Percentiles rank a stretch among this genome's conserved stretches.
phyloP scores from a whole-genome alignment of 1,139 yeast genomes.

The Candida mesenterica region DNA sequence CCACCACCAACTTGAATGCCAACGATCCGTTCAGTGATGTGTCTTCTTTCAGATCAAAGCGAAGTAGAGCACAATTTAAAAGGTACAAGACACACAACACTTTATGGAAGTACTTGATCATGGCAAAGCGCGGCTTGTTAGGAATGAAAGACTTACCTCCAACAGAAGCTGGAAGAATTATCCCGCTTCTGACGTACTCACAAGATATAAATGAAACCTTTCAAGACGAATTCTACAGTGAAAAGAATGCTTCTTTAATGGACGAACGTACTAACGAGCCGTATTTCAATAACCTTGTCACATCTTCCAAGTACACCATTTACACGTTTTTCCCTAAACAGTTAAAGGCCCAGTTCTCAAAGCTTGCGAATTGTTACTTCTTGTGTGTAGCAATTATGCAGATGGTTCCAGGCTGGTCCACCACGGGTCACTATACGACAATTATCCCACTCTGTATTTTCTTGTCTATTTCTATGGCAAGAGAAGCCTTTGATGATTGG shows the following conservation, averaged over 20 bases:
- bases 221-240: constrained; percentile 29
- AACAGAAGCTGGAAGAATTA: constrained; percentile 67
- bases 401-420: constrained; percentile 96
- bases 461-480: constrained; percentile 83
- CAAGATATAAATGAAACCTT: constrained; percentile 27
- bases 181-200: constrained; percentile 59
- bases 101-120: constrained; percentile 17
- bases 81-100: constrained; percentile 15
- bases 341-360: constrained; percentile 84
- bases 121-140: constrained; percentile 33
- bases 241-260: constrained; percentile 31
- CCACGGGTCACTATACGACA: constrained; percentile 95
- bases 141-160: constrained; percentile 48
- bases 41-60: constrained; percentile 21
- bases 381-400: constrained; percentile 87
- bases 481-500: constrained; percentile 95
- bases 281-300: constrained; percentile 65
- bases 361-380: constrained; percentile 85
- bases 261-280: constrained; percentile 72
- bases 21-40: constrained; percentile 21
- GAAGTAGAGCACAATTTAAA: constrained; percentile 21
- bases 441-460: constrained; percentile 84
- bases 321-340: constrained; percentile 87
- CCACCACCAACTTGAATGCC: constrained; percentile 29
- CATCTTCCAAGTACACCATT: constrained; percentile 83